A percentile compares a stretch with the other conserved stretches of the same genome.
Evolutionary conservation across 371 early-diverging fungal species (phyloP).

Genomic region (Rozella allomycis): DNA sequence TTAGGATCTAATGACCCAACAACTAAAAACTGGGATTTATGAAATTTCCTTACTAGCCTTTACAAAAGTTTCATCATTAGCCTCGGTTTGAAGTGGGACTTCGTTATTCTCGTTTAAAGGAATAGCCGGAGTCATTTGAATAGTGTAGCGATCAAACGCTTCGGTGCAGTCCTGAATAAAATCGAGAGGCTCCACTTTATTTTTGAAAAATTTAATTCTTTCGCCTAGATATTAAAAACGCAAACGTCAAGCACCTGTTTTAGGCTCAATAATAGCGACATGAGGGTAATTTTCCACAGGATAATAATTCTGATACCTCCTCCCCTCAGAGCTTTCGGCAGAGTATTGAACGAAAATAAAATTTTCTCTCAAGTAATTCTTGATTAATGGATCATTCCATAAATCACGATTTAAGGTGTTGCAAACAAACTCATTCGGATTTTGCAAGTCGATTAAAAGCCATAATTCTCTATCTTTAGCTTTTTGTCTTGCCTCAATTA

Average conservation of each 20-base stretch:
- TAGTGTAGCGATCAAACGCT: neutral
- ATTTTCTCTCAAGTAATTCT: conserved; percentile 46
- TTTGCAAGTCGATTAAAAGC: conserved; percentile 70
- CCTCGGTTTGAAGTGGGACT: too few species aligned
- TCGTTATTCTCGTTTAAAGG: conserved; percentile 28
- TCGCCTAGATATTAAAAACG: too few species aligned
- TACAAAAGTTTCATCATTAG: conserved; percentile 33
- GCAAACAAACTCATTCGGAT: conserved; percentile 58
- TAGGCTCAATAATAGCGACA: conserved; percentile 65
- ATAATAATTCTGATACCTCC: conserved; percentile 45
- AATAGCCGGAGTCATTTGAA: neutral
- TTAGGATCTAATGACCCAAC: neutral
- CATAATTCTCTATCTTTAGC: conserved; percentile 46
- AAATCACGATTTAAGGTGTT: conserved; percentile 74
- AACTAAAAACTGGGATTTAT: conserved; percentile 28
- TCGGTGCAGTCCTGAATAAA: neutral
- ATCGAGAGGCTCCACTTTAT: neutral
- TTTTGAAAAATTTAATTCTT: conserved; percentile 2
- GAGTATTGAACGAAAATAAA: conserved; percentile 64
- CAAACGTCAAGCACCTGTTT: too few species aligned
- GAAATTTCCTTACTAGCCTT: conserved; percentile 34
- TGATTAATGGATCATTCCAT: conserved; percentile 56
- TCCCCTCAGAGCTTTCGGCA: conserved; percentile 42
- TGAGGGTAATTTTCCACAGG: conserved; percentile 47
- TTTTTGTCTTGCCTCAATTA: conserved; percentile 30